Evolutionary conservation across 345 rosid genomes (phyloP), one percentile per base, ranked within the genome.

Genomic region (Populus simonii): DNA sequence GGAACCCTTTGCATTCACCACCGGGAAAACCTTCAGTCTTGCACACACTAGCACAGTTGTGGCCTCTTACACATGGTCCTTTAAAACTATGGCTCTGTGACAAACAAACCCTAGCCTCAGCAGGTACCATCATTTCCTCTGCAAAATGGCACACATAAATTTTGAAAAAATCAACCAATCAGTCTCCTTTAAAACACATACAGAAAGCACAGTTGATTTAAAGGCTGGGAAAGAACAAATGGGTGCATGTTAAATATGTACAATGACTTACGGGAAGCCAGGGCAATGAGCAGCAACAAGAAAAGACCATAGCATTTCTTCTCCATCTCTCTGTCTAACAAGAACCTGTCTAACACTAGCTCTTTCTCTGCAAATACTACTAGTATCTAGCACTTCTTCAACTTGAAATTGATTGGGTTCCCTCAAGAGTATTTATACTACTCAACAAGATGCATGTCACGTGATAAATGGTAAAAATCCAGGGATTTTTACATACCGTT

Each of bases 41-140:
- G 61, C 89, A 86, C 33, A 86, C 80, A 22, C n/a, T 20, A 68
- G 85, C 86, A 49, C 86, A 86, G 82, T 81, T 81, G 82, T 77
- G 78, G 74, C 66, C n/a, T n/a, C 62, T 22, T 18, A n/a, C 0
- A 78, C 89, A 86, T 5, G 71, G 1, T 15, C 83, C 80, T 3
- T 72, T 75, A 63, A 74, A 86, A 5, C 55, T 25, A n/a, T 77
- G 85, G 78, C 89, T 86, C 78, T 77, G 71, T 2, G 86, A 81
- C 76, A 81, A 25, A 74, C 88, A 86, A 11, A 79, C 39, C 74
- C 86, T 79, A 20, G 80, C 88, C 68, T 81, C 85, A 3, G 43
- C 25, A 45, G 70, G 66, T 29, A 79, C 62, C 76, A 82, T 80
- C 75, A 43, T 41, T 17, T 81, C 85, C 57, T 74, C 83, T 81